Percentiles rank a stretch among this genome's conserved stretches.
These are phyloP conservation scores for Phytophthora quininea DNA, from an alignment of 352 stramenopile species.

Conservation along the genomic window DNA sequence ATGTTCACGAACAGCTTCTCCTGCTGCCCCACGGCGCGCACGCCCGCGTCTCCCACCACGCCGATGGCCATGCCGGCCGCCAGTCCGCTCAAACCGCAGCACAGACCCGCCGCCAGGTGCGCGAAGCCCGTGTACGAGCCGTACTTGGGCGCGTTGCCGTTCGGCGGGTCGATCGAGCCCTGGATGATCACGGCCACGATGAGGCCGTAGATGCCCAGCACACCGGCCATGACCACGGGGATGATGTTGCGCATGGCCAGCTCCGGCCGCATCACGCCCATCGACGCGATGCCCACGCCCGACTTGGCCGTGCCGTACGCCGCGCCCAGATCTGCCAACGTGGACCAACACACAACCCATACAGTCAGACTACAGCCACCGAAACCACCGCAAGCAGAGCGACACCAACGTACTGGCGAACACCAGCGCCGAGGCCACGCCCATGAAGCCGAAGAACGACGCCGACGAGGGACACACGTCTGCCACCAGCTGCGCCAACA, in stretches of 20 bases:
- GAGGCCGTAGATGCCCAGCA: conserved; percentile 96
- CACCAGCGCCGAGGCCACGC: conserved; percentile 94
- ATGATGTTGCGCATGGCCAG: conserved; percentile 99
- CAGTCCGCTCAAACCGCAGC: conserved; percentile 93
- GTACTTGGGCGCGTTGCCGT: conserved; percentile 79
- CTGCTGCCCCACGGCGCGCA: conserved; percentile 97
- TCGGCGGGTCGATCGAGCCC: conserved; percentile 88
- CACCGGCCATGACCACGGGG: conserved; percentile 98
- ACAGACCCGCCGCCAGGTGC: conserved; percentile 94
- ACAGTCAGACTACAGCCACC: background rate
- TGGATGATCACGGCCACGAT: conserved; percentile 96
- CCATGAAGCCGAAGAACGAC: conserved; percentile 99
- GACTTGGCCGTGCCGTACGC: conserved; percentile 98
- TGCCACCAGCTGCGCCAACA: conserved; percentile 71
- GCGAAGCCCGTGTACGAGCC: conserved; percentile 95
- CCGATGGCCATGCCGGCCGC: conserved; percentile 95
- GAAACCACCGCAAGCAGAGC: background rate
- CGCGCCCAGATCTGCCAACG: conserved; percentile 90
- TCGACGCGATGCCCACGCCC: conserved; percentile 96
- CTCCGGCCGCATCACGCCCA: conserved; percentile 96
- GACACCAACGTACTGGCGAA: conserved; percentile 40
- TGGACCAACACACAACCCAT: conserved; percentile 2
- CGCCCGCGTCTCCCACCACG: conserved; percentile 96
- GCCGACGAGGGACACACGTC: conserved; percentile 98
- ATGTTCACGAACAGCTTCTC: conserved; percentile 99